phyloP scores from a whole-genome alignment of 2,329 filamentous ascomycete species.

The Colletotrichum godetiae region DNA sequence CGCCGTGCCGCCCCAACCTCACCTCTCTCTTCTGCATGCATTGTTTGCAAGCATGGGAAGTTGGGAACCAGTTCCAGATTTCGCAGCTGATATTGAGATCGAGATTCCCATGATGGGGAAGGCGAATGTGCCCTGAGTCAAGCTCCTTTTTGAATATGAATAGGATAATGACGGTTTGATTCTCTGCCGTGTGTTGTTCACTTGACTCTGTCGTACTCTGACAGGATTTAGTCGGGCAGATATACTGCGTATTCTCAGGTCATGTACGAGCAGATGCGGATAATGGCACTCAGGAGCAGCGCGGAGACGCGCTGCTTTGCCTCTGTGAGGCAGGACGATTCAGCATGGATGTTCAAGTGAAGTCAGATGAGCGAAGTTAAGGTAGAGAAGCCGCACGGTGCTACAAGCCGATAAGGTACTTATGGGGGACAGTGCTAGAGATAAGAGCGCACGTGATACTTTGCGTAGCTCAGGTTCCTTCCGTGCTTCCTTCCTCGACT shows the following conservation, averaged over 20 bases:
- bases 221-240: neutral
- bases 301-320: no score
- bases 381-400: neutral
- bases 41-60: conserved; percentile 4
- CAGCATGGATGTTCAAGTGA: neutral
- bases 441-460: neutral
- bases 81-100: conserved; percentile 16
- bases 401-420: neutral
- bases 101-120: conserved; percentile 4
- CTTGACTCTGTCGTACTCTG: neutral
- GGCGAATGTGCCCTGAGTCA: neutral
- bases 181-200: neutral
- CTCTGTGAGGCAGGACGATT: neutral
- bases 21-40: neutral
- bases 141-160: neutral
- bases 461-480: neutral
- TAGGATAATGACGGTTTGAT: neutral
- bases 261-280: neutral
- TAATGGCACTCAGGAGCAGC: no score
- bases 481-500: no score
- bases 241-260: neutral
- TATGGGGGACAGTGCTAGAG: neutral
- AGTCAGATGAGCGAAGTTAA: neutral
- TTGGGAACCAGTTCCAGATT: conserved; percentile 21
- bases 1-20: neutral